Percentiles rank a stretch among this genome's conserved stretches.
phyloP scores from a whole-genome alignment of 768 basidiomycete species.

The Rhizopogon rudus region DNA sequence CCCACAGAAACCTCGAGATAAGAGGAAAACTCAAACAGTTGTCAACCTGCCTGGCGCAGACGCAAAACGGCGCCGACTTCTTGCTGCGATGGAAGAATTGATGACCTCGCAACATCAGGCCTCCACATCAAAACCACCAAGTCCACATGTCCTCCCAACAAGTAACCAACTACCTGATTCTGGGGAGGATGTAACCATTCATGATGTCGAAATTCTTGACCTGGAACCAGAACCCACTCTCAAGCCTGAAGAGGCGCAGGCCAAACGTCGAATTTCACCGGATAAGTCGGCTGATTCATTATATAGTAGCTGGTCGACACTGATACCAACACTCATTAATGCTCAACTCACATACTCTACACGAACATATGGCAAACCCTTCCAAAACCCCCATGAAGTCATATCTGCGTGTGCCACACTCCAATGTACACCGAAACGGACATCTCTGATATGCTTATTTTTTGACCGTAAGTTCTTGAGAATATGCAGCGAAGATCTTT shows the following conservation, averaged over 20 bases:
- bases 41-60: background rate
- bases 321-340: background rate
- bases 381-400: background rate
- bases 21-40: background rate
- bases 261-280: background rate
- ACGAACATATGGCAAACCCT: slow-evolving; percentile 2
- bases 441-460: background rate
- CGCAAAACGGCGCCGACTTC: background rate
- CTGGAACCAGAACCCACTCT: background rate
- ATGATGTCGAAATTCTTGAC: background rate
- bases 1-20: background rate
- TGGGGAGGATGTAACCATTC: no score
- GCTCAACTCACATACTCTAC: background rate
- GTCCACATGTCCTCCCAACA: no score
- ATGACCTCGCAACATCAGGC: background rate
- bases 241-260: background rate
- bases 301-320: background rate
- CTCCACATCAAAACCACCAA: no score
- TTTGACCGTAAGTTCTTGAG: slow-evolving; percentile 2
- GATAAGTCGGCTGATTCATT: background rate
- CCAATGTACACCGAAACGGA: background rate
- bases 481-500: background rate
- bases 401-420: background rate
- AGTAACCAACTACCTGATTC: no score
- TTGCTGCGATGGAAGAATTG: background rate